phyloP scores from a whole-genome alignment of 177 flowering plant genomes.

The Vitis hybrid region DNA sequence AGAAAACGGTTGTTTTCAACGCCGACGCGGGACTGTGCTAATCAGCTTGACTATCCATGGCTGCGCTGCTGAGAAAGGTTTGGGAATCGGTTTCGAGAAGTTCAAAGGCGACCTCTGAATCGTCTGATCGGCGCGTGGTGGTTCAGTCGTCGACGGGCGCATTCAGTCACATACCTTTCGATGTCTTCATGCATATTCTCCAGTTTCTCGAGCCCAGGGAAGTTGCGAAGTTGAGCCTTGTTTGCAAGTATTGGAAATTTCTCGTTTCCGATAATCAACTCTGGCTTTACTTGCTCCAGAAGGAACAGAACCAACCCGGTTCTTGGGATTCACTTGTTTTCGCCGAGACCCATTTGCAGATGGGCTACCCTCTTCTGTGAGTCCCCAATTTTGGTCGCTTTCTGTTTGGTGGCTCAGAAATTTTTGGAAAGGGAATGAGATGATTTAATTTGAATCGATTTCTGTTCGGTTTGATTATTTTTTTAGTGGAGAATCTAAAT shows the following conservation, averaged over 20 bases:
- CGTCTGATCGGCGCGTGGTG: background rate
- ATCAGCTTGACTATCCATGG: conserved; percentile 13
- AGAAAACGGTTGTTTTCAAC: no score
- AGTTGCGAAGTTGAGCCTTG: conserved; percentile 43
- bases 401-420: background rate
- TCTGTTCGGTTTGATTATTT: no score
- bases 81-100: conserved; percentile 44
- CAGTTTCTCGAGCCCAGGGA: conserved; percentile 60
- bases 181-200: conserved; percentile 58
- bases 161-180: conserved; percentile 61
- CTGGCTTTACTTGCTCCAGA: conserved; percentile 76
- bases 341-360: conserved; percentile 63
- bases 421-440: background rate
- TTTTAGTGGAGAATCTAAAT: no score
- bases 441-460: background rate
- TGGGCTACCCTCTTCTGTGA: conserved; percentile 57
- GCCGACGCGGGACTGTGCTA: no score
- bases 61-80: conserved; percentile 37
- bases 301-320: conserved; percentile 30
- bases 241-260: conserved; percentile 56
- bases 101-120: conserved; percentile 12
- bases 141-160: conserved; percentile 36
- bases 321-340: conserved; percentile 69
- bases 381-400: background rate
- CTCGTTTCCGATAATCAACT: conserved; percentile 63